Evolutionary conservation across 1,139 yeast genomes (phyloP).

Genomic region (Taphrina communis): DNA sequence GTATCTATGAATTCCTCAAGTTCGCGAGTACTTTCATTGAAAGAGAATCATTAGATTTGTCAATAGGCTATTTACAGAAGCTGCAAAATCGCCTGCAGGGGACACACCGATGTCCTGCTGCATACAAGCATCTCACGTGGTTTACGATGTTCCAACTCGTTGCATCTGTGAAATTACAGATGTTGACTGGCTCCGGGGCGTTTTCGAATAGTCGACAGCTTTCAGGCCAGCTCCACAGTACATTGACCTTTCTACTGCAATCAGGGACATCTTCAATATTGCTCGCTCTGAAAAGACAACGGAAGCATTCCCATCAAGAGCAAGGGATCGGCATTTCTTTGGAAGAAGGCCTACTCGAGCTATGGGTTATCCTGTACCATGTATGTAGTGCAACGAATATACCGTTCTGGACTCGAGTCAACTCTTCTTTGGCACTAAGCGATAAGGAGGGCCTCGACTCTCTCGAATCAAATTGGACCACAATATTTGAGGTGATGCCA

Average conservation of each 20-base stretch:
- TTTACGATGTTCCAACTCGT: neutral
- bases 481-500: constrained; percentile 5
- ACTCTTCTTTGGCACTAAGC: neutral
- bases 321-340: constrained; percentile 1
- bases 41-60: neutral
- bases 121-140: neutral
- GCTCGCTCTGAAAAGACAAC: neutral
- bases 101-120: neutral
- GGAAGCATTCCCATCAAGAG: neutral
- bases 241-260: neutral
- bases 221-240: neutral
- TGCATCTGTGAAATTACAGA: neutral
- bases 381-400: neutral
- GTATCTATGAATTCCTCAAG: constrained; percentile 6
- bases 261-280: neutral
- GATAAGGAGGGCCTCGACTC: neutral
- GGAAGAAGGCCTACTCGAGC: constrained; percentile 19
- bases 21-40: constrained; percentile 5
- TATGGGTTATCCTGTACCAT: constrained; percentile 23
- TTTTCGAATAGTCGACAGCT: neutral
- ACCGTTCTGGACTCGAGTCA: constrained; percentile 22
- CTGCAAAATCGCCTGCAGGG: neutral
- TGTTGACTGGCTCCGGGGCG: neutral
- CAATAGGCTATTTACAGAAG: neutral
- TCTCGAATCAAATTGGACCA: constrained; percentile 19